Base-by-base conservation (phyloP, 768 basidiomycete species). In the Lactarius evosmus region DNA sequence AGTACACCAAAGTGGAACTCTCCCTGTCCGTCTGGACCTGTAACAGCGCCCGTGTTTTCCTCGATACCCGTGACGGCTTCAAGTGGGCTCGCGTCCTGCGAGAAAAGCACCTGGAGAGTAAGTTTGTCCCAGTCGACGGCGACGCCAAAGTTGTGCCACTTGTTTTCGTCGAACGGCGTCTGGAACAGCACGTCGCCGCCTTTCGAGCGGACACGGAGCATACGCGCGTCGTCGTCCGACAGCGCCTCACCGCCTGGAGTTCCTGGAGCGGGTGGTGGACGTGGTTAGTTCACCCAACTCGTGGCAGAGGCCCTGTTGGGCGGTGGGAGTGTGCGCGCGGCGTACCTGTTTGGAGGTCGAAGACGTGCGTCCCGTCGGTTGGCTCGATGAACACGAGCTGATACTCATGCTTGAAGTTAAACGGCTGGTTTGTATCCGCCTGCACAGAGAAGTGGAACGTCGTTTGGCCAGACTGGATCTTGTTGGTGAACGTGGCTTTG, bases 321-420 rank as follows among this genome's bases (percentile, higher is more conserved):
- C 7, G 9, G 6, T 4, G 41, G 19, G 36, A 14, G 3, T 3
- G 41, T n/a, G 9, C 41, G 41, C 41, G 12, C 46, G 14, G 25
- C 46, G 1, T 49, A 49, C 46, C 46, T 5, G 22, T 19, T 30
- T 85, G 83, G 44, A 86, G 73, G 6, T 78, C 83, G 69, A 87
- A 87, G 25, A 86, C 76, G 73, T 85, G 84, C 3, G 80, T 77
- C 7, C 84, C 83, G 67, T 87, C 86, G 58, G 70, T 76, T 1
- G 83, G 82, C 72, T 87, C 85, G 61, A 86, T 83, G 71, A 82
- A 86, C 16, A 87, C 82, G 56, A 82, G 76, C 68, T 87, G 85
- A 68, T 87, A 85, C 68, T 87, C 85, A 61, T 86, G 85, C 9
- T 66, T 76, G 66, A 77, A 78, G 69, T 85, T 84, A 68, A 87